Evolutionary conservation across 1,284 basidiomycete species (phyloP).

Genomic region (Lentinula novae-zelandiae): DNA sequence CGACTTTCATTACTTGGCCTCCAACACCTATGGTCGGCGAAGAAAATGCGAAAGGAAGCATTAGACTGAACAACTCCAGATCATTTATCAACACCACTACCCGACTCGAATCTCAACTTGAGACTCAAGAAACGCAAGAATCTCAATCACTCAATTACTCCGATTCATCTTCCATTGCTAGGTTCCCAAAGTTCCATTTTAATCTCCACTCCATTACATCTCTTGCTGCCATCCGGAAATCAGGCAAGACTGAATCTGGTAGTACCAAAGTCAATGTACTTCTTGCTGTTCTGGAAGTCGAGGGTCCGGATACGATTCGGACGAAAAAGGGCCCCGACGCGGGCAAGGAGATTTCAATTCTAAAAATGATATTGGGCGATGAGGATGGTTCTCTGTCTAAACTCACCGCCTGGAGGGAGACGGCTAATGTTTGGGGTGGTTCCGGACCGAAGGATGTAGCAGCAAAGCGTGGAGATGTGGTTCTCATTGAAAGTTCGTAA

Average conservation of each 20-base stretch:
- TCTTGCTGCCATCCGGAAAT: slow-evolving; percentile 35
- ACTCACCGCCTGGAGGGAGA: slow-evolving; percentile 71
- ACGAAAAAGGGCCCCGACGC: slow-evolving; percentile 64
- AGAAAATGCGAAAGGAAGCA: slow-evolving; percentile 16
- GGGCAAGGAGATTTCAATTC: slow-evolving; percentile 59
- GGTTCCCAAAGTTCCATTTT: slow-evolving; percentile 67
- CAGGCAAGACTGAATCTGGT: not conserved
- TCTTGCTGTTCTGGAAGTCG: slow-evolving; percentile 65
- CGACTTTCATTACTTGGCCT: slow-evolving; percentile 17
- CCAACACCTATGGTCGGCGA: slow-evolving; percentile 21
- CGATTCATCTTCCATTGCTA: slow-evolving; percentile 59
- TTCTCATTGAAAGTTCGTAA: slow-evolving; percentile 62
- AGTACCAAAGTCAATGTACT: slow-evolving; percentile 51
- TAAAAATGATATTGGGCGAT: slow-evolving; percentile 27
- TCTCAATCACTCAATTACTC: slow-evolving; percentile 51
- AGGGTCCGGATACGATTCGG: slow-evolving; percentile 63
- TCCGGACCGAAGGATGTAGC: slow-evolving; percentile 27
- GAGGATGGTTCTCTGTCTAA: slow-evolving; percentile 46
- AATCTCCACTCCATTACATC: slow-evolving; percentile 51
- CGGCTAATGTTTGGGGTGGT: slow-evolving; percentile 68
- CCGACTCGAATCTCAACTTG: slow-evolving; percentile 24
- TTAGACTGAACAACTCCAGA: slow-evolving; percentile 19
- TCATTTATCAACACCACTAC: slow-evolving; percentile 3
- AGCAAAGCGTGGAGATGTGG: slow-evolving; percentile 65
- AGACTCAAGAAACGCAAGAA: slow-evolving; percentile 44